These are phyloP conservation scores for Fusarium sp. DNA, from an alignment of 2,329 filamentous ascomycete species.

Conservation along the genomic window DNA sequence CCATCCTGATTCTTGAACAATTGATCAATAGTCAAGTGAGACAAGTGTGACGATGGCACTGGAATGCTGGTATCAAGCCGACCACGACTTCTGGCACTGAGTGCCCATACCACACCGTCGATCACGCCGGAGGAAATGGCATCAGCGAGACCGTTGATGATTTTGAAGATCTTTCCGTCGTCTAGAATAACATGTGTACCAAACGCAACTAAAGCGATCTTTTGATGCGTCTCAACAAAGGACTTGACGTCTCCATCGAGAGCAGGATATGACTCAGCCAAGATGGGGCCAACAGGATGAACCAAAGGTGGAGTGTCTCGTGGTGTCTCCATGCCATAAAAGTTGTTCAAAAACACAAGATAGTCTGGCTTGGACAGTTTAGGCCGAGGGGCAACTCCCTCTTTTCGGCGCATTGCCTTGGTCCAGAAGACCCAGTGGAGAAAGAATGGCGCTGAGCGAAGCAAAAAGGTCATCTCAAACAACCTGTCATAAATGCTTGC, in stretches of 20 bases:
- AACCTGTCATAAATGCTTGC: background rate
- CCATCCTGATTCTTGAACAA: background rate
- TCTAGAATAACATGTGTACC: background rate
- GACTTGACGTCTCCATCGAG: background rate
- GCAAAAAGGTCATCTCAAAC: background rate
- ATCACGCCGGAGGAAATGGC: background rate
- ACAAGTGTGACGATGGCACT: background rate
- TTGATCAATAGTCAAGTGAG: background rate
- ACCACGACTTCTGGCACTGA: background rate
- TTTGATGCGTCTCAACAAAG: background rate
- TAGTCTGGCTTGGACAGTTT: background rate
- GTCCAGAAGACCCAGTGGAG: background rate
- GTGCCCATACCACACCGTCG: background rate
- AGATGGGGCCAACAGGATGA: background rate
- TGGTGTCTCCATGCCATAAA: conserved; percentile 3
- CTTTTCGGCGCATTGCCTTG: background rate
- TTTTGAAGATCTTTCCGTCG: background rate
- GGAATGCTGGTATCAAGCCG: background rate
- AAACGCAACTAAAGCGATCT: background rate
- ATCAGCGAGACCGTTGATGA: background rate
- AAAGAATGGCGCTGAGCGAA: background rate
- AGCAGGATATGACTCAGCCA: background rate
- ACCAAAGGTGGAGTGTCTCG: background rate
- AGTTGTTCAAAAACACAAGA: conserved; percentile 1
- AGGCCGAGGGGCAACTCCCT: background rate